Conservation (phyloP, 2,329 filamentous ascomycete species). For the Alternaria arbusti region DNA sequence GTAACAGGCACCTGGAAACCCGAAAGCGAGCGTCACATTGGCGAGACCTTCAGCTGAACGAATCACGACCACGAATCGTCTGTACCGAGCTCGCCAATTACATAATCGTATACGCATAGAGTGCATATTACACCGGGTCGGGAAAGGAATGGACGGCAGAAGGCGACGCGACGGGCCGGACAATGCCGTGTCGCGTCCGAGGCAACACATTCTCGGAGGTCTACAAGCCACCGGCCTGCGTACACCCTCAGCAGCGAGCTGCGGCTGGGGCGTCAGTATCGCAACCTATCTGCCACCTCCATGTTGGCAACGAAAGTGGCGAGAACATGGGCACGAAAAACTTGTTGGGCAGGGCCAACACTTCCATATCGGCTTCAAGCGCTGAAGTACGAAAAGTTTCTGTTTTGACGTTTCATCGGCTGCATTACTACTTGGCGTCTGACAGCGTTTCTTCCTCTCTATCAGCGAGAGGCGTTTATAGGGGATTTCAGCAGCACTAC, state of each 20-base stretch:
- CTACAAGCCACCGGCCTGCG: neutral
- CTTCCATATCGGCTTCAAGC: conserved; percentile 37
- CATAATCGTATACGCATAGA: neutral
- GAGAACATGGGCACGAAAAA: neutral
- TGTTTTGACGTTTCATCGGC: neutral
- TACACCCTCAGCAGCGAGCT: neutral
- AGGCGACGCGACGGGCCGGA: neutral
- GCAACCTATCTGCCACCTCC: neutral
- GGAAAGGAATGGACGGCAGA: neutral
- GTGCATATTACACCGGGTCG: neutral
- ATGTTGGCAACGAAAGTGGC: neutral
- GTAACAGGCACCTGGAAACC: conserved; percentile 46
- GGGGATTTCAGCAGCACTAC: neutral
- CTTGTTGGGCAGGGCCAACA: neutral
- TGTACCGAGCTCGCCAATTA: neutral
- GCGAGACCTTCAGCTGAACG: conserved; percentile 38
- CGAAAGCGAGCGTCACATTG: conserved; percentile 44
- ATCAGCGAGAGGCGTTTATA: neutral
- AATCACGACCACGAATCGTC: neutral
- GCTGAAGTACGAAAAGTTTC: conserved; percentile 35
- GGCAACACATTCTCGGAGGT: neutral
- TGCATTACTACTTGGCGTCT: neutral
- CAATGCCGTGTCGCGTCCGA: neutral
- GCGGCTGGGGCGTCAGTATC: neutral
- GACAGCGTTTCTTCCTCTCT: neutral